phyloP scores from a whole-genome alignment of 108 stramenopile genomes.

The Skeletonema grethae region DNA sequence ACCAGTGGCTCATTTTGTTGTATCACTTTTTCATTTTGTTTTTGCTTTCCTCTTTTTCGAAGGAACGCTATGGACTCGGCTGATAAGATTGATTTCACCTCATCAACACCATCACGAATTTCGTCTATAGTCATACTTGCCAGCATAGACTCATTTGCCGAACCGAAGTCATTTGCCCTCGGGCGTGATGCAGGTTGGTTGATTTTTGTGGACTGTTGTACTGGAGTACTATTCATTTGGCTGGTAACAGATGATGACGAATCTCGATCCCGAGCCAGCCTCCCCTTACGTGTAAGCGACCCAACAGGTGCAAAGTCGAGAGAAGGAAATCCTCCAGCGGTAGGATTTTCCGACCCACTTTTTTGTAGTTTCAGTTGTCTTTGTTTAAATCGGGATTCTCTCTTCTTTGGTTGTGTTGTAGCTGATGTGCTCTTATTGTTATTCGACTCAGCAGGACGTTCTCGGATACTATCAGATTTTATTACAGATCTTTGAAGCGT shows the following conservation, averaged over 20 bases:
- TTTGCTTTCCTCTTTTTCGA: conserved; percentile 45
- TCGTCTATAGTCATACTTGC: conserved; percentile 71
- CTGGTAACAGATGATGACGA: background rate
- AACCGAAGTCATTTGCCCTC: conserved; percentile 19
- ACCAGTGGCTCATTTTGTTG: conserved; percentile 2
- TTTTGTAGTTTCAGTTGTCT: conserved; percentile 26
- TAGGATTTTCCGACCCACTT: conserved; percentile 14
- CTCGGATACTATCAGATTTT: conserved; percentile 39
- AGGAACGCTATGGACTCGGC: conserved; percentile 73
- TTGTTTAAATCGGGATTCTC: conserved; percentile 47
- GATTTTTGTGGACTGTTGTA: background rate
- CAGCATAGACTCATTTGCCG: conserved; percentile 62
- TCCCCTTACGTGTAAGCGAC: conserved; percentile 42
- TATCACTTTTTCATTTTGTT: conserved; percentile 19
- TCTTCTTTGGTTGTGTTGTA: conserved; percentile 12
- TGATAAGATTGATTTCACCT: conserved; percentile 64
- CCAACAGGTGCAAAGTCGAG: conserved; percentile 48
- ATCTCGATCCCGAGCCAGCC: background rate
- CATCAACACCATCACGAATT: conserved; percentile 57
- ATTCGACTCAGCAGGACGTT: conserved; percentile 27
- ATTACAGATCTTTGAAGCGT: conserved; percentile 27
- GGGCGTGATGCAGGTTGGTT: background rate
- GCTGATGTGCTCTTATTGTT: background rate
- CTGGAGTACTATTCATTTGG: background rate
- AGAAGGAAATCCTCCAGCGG: conserved; percentile 49